phyloP scores from a whole-genome alignment of 2,329 filamentous ascomycete genomes.

The Lojkania enalia region DNA sequence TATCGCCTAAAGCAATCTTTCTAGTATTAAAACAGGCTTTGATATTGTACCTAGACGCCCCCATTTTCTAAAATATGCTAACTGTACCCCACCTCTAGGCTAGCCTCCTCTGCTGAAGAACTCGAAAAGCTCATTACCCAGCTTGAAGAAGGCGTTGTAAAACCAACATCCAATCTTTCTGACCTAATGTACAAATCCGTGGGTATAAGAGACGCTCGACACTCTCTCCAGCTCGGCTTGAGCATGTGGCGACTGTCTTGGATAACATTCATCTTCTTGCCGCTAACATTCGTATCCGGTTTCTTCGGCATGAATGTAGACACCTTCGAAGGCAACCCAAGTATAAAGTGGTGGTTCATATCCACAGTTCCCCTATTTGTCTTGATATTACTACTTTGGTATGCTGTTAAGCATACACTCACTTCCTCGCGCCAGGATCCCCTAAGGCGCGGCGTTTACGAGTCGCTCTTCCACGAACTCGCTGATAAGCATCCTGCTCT shows the following conservation, averaged over 20 bases:
- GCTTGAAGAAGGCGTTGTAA: slow-evolving; percentile 55
- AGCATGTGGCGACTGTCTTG: slow-evolving; percentile 63
- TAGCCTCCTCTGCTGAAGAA: slow-evolving; percentile 46
- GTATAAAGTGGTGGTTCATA: slow-evolving; percentile 57
- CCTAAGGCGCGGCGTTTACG: slow-evolving; percentile 55
- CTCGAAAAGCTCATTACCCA: slow-evolving; percentile 53
- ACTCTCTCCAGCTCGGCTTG: slow-evolving; percentile 53
- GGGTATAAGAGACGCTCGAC: slow-evolving; percentile 55
- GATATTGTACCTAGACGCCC: too few relatives aligned
- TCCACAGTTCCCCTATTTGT: slow-evolving; percentile 51
- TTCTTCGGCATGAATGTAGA: slow-evolving; percentile 59
- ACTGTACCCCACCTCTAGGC: too few relatives aligned
- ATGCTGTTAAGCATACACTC: slow-evolving; percentile 52
- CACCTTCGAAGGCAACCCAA: slow-evolving; percentile 48
- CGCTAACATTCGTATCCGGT: slow-evolving; percentile 54
- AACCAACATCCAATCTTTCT: slow-evolving; percentile 54
- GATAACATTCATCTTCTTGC: slow-evolving; percentile 76
- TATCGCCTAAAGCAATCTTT: too few relatives aligned
- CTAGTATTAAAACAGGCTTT: too few relatives aligned
- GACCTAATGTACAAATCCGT: slow-evolving; percentile 59
- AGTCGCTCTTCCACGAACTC: slow-evolving; percentile 54
- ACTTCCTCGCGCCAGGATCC: slow-evolving; percentile 49
- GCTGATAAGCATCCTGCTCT: slow-evolving; percentile 50
- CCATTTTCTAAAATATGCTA: too few relatives aligned
- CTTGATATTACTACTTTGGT: slow-evolving; percentile 53